phyloP scores from a whole-genome alignment of 495 filamentous ascomycete species.

The Delitschia confertaspora region DNA sequence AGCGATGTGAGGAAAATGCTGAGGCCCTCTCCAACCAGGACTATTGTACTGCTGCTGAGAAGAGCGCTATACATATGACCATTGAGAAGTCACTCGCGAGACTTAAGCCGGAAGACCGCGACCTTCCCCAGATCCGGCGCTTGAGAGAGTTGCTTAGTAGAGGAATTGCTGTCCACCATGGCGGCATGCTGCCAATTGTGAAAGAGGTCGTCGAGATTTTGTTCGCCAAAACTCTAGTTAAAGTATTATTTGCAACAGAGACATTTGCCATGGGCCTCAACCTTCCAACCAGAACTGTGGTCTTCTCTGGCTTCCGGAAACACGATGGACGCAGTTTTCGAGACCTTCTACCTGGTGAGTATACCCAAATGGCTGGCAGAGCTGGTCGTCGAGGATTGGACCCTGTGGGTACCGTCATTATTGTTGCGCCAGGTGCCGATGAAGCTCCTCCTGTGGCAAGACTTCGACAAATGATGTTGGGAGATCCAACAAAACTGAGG shows the following conservation, averaged over 20 bases:
- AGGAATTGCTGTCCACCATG: constrained; percentile 94
- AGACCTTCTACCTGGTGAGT: constrained; percentile 87
- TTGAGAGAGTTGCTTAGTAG: constrained; percentile 76
- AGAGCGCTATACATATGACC: constrained; percentile 94
- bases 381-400: constrained; percentile 91
- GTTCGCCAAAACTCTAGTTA: constrained; percentile 89
- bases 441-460: constrained; percentile 80
- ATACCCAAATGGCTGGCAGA: constrained; percentile 96
- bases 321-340: constrained; percentile 87
- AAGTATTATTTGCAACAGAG: constrained; percentile 94
- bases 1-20: constrained; percentile 91
- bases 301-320: constrained; percentile 95
- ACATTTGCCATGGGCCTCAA: constrained; percentile 99
- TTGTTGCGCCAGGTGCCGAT: constrained; percentile 70
- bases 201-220: constrained; percentile 97
- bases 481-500: constrained; percentile 86
- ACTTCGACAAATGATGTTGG: constrained; percentile 87
- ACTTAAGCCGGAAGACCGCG: constrained; percentile 80
- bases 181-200: constrained; percentile 88
- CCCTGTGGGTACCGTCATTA: constrained; percentile 84
- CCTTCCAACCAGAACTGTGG: constrained; percentile 88
- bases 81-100: constrained; percentile 92
- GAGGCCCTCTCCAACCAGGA: constrained; percentile 91
- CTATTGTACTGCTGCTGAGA: constrained; percentile 83
- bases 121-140: constrained; percentile 80